Base-by-base conservation (phyloP, 768 basidiomycete species). In the Tricholomella constricta region DNA sequence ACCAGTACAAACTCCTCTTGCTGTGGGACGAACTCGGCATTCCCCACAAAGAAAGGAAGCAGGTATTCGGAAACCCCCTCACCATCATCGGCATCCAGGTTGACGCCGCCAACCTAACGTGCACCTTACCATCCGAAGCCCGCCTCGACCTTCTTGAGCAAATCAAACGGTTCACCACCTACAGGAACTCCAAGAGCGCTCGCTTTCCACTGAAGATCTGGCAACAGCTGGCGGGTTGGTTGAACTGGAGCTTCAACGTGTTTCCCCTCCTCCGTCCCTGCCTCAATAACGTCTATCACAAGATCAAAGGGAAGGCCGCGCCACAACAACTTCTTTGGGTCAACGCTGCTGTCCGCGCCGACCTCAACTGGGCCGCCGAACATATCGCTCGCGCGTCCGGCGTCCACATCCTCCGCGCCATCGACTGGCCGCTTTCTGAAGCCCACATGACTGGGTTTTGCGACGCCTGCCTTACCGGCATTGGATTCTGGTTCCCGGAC, bases 241-340 rank as follows among this genome's bases (percentile, higher is more conserved):
- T 72, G 11, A 78, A 76, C 48, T 79, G 76, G 74, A 44, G 55
- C 0, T 58, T 77, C 26, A 76, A 77, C 45, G 69, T 72, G 2
- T 69, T 58, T 25, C 72, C 72, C 0, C 56, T 70, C 0, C 51
- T 72, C 0, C 54, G 62, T 0, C 76, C 74, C 0, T 62, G 52
- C 3, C 61, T 77, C 2, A 53, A 40, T 2, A 49, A 57, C 6
- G 4, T 68, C 4, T 76, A 76, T 45, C 51, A 20, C 5, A 76
- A 75, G 52, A 69, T 68, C 1, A 22, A 35, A 3, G 46, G 38
- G 0, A 42, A 27, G 0, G 67, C 65, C 19, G 42, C 0, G 31
- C 1, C 70, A 71, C 38, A 15, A 26, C 0, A 38, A 54, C 7
- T 11, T 38, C 46, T 76, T 2, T 68, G 54, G 31, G 27, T 73